phyloP scores from a whole-genome alignment of 108 stramenopile genomes.

The Epithemia pelagica region DNA sequence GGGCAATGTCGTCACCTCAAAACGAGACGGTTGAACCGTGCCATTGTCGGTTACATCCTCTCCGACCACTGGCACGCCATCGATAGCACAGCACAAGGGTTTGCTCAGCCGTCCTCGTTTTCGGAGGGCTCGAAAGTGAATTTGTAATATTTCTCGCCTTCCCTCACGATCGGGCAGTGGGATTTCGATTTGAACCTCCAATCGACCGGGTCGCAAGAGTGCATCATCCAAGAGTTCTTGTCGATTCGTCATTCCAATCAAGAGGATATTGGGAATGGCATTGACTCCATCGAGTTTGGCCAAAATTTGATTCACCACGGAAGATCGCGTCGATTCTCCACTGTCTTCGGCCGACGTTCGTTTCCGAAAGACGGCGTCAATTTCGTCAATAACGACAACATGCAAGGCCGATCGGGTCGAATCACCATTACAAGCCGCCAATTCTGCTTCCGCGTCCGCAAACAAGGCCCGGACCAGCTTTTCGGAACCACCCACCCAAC shows the following conservation, averaged over 20 bases:
- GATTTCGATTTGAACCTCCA: constrained; percentile 82
- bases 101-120: constrained; percentile 50
- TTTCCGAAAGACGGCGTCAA: constrained; percentile 73
- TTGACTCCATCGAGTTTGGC: constrained; percentile 81
- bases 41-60: background rate
- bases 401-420: constrained; percentile 53
- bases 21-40: constrained; percentile 5
- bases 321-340: constrained; percentile 54
- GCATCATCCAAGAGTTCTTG: constrained; percentile 75
- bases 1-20: background rate
- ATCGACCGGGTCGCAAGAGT: constrained; percentile 68
- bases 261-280: constrained; percentile 61
- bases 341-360: constrained; percentile 55
- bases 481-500: constrained; percentile 95
- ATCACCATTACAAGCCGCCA: constrained; percentile 52
- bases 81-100: constrained; percentile 68
- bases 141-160: constrained; percentile 52
- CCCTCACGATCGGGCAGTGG: constrained; percentile 57
- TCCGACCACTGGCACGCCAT: constrained; percentile 29
- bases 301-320: constrained; percentile 76
- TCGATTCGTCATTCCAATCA: constrained; percentile 84
- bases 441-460: constrained; percentile 85
- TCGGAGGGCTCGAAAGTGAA: constrained; percentile 67
- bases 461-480: constrained; percentile 90
- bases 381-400: constrained; percentile 81